A percentile compares a stretch with the other conserved stretches of the same genome.
Evolutionary conservation across 192 early-diverging fungal species (phyloP).

Genomic region (Rhizophlyctis rosea): DNA sequence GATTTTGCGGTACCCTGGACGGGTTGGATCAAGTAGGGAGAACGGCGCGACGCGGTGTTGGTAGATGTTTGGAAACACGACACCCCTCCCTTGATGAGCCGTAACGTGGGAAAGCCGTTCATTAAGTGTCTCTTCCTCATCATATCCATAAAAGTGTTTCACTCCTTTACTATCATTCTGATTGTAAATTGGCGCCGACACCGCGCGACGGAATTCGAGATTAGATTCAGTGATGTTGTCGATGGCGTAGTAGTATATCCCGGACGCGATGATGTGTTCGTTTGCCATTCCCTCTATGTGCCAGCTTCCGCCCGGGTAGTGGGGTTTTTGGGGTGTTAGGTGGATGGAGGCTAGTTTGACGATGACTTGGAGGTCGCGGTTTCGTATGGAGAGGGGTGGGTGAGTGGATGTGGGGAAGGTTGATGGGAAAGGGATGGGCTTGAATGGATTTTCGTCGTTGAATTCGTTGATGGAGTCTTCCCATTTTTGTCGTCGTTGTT

Average conservation of each 20-base stretch:
- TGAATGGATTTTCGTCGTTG: conserved; percentile 55
- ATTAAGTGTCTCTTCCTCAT: conserved; percentile 26
- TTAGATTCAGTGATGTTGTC: conserved; percentile 62
- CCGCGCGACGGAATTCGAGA: too few species aligned
- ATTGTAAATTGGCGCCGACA: conserved; percentile 47
- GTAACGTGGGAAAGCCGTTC: conserved; percentile 33
- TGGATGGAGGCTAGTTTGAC: conserved; percentile 69
- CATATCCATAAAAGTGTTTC: neutral
- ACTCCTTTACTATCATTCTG: conserved; percentile 1
- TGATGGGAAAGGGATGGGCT: conserved; percentile 33
- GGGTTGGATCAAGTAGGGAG: conserved; percentile 50
- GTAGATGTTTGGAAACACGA: conserved; percentile 67
- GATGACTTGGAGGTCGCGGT: conserved; percentile 55
- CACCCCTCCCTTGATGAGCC: conserved; percentile 49
- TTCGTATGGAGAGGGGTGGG: conserved; percentile 31
- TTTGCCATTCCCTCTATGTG: conserved; percentile 68
- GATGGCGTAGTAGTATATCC: conserved; percentile 66
- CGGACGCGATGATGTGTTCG: conserved; percentile 68
- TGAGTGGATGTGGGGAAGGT: neutral
- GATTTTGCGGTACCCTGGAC: conserved; percentile 61
- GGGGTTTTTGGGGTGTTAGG: conserved; percentile 61
- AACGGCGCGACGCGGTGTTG: conserved; percentile 65
- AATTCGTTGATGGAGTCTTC: conserved; percentile 52
- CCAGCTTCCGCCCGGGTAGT: conserved; percentile 57
- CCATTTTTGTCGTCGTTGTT: too few species aligned